Conservation (phyloP, 768 basidiomycete genomes). For the Mycena metata region DNA sequence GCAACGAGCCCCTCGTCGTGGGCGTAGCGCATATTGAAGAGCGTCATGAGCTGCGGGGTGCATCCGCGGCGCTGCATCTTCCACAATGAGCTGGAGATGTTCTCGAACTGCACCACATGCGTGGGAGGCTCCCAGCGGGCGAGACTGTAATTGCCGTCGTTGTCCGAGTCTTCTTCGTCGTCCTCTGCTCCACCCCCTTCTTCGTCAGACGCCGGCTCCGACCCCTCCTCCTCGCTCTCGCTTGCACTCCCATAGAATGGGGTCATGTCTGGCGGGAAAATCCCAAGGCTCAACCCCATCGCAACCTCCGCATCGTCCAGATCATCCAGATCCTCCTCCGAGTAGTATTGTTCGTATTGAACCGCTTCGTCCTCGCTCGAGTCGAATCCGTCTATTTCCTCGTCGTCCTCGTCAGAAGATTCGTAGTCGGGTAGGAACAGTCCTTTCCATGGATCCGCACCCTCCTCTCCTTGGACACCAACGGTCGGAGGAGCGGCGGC, state of each 20-base stretch:
- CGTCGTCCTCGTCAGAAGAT: slow-evolving; percentile 49
- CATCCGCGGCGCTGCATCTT: slow-evolving; percentile 71
- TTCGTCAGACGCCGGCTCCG: slow-evolving; percentile 18
- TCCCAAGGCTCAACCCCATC: slow-evolving; percentile 25
- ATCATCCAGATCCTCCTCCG: slow-evolving; percentile 53
- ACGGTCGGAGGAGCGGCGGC: slow-evolving; percentile 30
- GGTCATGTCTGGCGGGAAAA: slow-evolving; percentile 12
- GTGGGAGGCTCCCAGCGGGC: slow-evolving; percentile 74
- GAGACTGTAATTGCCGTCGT: slow-evolving; percentile 52
- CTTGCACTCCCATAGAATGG: slow-evolving; percentile 30
- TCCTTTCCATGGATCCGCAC: slow-evolving; percentile 78
- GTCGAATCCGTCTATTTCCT: slow-evolving; percentile 49
- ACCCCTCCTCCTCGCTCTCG: slow-evolving; percentile 36
- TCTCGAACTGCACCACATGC: slow-evolving; percentile 44
- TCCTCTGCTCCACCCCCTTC: slow-evolving; percentile 46
- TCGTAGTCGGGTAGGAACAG: slow-evolving; percentile 68
- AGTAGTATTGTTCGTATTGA: slow-evolving; percentile 49
- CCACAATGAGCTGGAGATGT: slow-evolving; percentile 40
- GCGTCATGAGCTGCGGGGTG: slow-evolving; percentile 68
- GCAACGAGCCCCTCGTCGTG: slow-evolving; percentile 69
- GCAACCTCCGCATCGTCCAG: slow-evolving; percentile 47
- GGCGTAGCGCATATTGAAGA: slow-evolving; percentile 67
- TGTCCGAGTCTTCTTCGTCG: slow-evolving; percentile 42
- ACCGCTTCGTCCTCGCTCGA: slow-evolving; percentile 50
- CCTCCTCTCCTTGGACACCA: slow-evolving; percentile 49